Percentiles rank a stretch among this genome's conserved stretches.
Conservation (phyloP, 108 stramenopile species). For the Nannochloropsis salina region DNA sequence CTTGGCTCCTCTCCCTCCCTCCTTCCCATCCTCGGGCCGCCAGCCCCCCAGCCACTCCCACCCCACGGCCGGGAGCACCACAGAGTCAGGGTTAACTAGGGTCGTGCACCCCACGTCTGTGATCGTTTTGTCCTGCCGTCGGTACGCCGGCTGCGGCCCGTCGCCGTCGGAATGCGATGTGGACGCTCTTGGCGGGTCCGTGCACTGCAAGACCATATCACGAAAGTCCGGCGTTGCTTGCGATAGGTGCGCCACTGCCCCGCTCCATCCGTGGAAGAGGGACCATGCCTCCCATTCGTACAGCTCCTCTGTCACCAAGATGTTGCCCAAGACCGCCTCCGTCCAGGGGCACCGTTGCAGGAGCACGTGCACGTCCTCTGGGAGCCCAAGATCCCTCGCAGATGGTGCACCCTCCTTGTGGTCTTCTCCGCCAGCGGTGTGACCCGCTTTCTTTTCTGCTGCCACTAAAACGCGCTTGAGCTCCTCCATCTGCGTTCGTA, state of each 20-base stretch:
- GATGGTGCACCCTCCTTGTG: background rate
- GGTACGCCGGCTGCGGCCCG: background rate
- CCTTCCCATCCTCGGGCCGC: background rate
- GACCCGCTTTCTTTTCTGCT: background rate
- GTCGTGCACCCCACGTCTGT: background rate
- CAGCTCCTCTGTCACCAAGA: background rate
- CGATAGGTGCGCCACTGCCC: background rate
- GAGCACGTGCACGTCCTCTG: background rate
- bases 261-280: constrained; percentile 16
- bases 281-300: background rate
- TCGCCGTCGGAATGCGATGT: background rate
- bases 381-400: background rate
- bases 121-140: background rate
- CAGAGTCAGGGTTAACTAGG: background rate
- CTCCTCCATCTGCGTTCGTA: background rate
- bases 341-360: background rate
- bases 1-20: background rate
- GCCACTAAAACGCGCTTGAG: background rate
- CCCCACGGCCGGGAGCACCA: background rate
- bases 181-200: background rate
- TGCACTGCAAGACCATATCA: background rate
- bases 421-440: background rate
- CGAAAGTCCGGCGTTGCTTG: background rate
- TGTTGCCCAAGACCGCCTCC: background rate
- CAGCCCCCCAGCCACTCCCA: background rate